Evolutionary conservation across 1,284 basidiomycete species (phyloP).

Genomic region (Sutorius eximius): DNA sequence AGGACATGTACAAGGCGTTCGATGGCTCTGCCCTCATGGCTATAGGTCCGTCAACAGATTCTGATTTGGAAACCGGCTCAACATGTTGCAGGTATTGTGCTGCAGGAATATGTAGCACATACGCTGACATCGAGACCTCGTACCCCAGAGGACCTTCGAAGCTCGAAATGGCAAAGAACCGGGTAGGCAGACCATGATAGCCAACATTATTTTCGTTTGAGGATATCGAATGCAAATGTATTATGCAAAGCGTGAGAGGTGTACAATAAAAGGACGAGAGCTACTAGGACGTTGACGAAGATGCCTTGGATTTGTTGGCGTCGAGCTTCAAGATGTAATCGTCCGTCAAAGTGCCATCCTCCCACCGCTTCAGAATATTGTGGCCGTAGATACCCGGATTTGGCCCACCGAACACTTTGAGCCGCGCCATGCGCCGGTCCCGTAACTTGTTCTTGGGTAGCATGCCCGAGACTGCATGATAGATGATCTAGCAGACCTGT

Average conservation of each 20-base stretch:
- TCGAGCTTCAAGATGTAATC: conserved; percentile 44
- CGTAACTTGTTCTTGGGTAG: conserved; percentile 94
- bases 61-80: conserved; percentile 6
- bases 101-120: conserved; percentile 61
- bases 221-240: conserved; percentile 10
- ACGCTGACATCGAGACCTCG: conserved; percentile 11
- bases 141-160: not conserved
- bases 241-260: conserved; percentile 3
- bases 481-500: conserved; percentile 70
- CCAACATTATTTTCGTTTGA: not conserved
- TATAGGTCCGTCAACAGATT: conserved; percentile 48
- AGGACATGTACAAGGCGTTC: conserved; percentile 72
- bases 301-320: conserved; percentile 21
- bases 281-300: conserved; percentile 21
- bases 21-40: conserved; percentile 72
- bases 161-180: conserved; percentile 14
- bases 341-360: conserved; percentile 66
- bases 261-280: not conserved
- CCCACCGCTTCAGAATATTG: conserved; percentile 74
- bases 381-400: conserved; percentile 68
- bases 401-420: conserved; percentile 81
- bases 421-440: conserved; percentile 78
- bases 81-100: conserved; percentile 53
- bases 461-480: conserved; percentile 96
- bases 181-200: not conserved